Percentiles rank a stretch among this genome's conserved stretches.
phyloP scores from a whole-genome alignment of 805 yeast species.

The Candida chauliodis region DNA sequence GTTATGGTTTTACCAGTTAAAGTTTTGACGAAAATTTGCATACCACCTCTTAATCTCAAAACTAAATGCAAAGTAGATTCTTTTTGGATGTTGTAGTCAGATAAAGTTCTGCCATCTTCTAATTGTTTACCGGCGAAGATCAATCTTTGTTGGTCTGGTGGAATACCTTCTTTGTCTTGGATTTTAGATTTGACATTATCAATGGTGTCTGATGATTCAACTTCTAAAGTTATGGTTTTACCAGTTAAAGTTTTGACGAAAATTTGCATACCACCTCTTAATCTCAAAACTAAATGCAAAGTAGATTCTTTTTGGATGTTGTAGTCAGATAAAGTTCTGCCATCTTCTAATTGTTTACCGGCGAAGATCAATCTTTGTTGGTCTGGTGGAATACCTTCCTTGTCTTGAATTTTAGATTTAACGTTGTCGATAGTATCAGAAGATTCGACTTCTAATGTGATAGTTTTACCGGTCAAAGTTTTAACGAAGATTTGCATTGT shows the following conservation, averaged over 20 bases:
- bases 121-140: slow-evolving; percentile 97
- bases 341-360: slow-evolving; percentile 96
- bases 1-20: slow-evolving; percentile 68
- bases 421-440: slow-evolving; percentile 97
- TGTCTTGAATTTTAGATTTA: slow-evolving; percentile 94
- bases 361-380: slow-evolving; percentile 97
- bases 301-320: slow-evolving; percentile 98
- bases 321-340: slow-evolving; percentile 95
- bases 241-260: slow-evolving; percentile 58
- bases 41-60: slow-evolving; percentile 96
- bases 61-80: slow-evolving; percentile 96
- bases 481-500: slow-evolving; percentile 53
- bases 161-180: slow-evolving; percentile 96
- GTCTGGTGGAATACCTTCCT: slow-evolving; percentile 97
- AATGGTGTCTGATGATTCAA: slow-evolving; percentile 95
- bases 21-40: slow-evolving; percentile 57
- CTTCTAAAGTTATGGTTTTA: slow-evolving; percentile 82
- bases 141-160: slow-evolving; percentile 96
- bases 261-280: slow-evolving; percentile 90
- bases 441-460: slow-evolving; percentile 94
- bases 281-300: slow-evolving; percentile 91
- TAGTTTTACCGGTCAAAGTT: slow-evolving; percentile 60
- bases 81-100: slow-evolving; percentile 98
- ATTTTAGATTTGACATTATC: slow-evolving; percentile 96
- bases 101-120: slow-evolving; percentile 93